These are phyloP conservation scores for Mycena sanguinolenta DNA, from an alignment of 768 basidiomycete species.

Conservation along the genomic window DNA sequence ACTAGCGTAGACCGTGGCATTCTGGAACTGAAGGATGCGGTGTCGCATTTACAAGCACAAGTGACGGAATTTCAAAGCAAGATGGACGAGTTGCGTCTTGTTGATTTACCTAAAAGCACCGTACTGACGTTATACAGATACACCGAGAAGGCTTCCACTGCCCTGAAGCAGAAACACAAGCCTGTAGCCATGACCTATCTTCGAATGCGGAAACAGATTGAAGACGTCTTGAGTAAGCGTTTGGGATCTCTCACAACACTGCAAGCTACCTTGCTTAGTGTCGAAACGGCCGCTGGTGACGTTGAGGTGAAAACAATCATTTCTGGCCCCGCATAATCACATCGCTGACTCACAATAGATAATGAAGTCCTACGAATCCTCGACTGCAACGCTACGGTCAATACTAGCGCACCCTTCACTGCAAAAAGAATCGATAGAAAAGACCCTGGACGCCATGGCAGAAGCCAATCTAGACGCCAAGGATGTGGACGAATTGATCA, in stretches of 20 bases:
- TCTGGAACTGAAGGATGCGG: slow-evolving; percentile 81
- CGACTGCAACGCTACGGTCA: slow-evolving; percentile 79
- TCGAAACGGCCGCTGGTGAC: slow-evolving; percentile 92
- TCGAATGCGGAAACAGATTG: slow-evolving; percentile 84
- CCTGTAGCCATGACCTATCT: slow-evolving; percentile 80
- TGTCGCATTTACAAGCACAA: slow-evolving; percentile 76
- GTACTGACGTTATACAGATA: slow-evolving; percentile 58
- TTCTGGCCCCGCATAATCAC: neutral
- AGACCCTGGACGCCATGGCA: slow-evolving; percentile 89
- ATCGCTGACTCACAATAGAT: slow-evolving; percentile 64
- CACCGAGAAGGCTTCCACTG: slow-evolving; percentile 72
- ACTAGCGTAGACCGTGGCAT: slow-evolving; percentile 88
- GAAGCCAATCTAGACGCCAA: slow-evolving; percentile 85
- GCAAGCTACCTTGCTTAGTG: slow-evolving; percentile 80
- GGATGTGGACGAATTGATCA: slow-evolving; percentile 86
- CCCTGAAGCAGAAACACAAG: slow-evolving; percentile 80
- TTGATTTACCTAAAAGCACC: slow-evolving; percentile 3
- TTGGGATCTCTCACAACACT: slow-evolving; percentile 80
- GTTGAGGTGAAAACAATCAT: slow-evolving; percentile 71
- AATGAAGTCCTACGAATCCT: slow-evolving; percentile 87
- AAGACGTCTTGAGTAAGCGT: slow-evolving; percentile 83
- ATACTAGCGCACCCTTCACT: slow-evolving; percentile 87
- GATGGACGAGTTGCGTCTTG: slow-evolving; percentile 74
- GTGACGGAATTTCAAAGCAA: slow-evolving; percentile 76
- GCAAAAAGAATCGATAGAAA: slow-evolving; percentile 82